Percentiles rank a stretch among this genome's conserved stretches.
Conservation (phyloP, 257 asterid genomes). For the Prunella vulgaris region DNA sequence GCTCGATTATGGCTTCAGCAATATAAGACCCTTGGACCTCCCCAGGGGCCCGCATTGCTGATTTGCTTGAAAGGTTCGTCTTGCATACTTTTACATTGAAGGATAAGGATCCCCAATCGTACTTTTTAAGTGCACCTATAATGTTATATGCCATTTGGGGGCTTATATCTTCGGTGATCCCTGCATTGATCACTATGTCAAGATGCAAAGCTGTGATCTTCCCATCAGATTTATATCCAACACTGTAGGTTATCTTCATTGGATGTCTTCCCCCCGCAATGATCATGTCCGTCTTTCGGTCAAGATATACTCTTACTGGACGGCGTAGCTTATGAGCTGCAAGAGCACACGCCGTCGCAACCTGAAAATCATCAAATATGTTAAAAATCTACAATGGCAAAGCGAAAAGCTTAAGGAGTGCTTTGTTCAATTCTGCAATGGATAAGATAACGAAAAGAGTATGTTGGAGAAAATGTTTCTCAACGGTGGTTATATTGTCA, state of each 20-base stretch:
- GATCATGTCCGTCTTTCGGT: constrained; percentile 22
- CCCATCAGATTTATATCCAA: constrained; percentile 19
- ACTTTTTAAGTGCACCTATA: constrained; percentile 2
- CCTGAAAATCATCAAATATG: constrained; percentile 4
- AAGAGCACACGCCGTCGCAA: constrained; percentile 24
- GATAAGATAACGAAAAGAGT: too few species aligned
- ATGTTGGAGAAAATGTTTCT: too few species aligned
- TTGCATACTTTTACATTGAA: constrained; percentile 17
- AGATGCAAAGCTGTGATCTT: constrained; percentile 22
- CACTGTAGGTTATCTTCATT: constrained; percentile 14
- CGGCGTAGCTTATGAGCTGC: constrained; percentile 20
- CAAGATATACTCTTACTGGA: constrained; percentile 18
- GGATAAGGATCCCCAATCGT: constrained; percentile 20
- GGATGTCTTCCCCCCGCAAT: constrained; percentile 24
- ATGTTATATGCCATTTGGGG: not conserved
- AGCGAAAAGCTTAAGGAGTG: not conserved
- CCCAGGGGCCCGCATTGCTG: constrained; percentile 20
- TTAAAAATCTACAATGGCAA: not conserved
- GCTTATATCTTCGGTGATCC: constrained; percentile 6
- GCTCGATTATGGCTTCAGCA: constrained; percentile 21
- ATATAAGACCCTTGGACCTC: constrained; percentile 19
- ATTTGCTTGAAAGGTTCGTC: constrained; percentile 13
- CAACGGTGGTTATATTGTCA: too few species aligned
- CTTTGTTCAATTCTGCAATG: too few species aligned
- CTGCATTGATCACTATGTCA: constrained; percentile 14